Conservation (phyloP, 225 moss, liverwort and hornwort genomes). For the Antitrichia curtipendula region DNA sequence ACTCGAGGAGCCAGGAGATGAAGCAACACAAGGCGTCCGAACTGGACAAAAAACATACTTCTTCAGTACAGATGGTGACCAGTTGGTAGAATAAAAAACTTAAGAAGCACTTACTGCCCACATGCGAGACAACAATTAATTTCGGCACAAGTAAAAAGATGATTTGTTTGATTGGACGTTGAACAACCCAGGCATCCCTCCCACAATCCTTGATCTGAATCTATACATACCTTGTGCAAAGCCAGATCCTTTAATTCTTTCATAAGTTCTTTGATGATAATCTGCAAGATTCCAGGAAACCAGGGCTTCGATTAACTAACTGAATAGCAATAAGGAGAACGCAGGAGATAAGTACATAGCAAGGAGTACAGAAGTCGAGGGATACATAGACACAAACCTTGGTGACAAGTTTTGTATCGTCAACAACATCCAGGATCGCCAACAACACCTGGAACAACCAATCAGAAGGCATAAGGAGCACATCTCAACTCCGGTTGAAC, state of each 20-base stretch:
- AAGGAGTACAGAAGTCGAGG: background rate
- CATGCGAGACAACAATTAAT: background rate
- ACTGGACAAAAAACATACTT: slow-evolving; percentile 19
- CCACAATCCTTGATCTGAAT: background rate
- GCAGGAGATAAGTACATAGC: background rate
- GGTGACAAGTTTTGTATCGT: slow-evolving; percentile 78
- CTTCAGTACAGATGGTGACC: background rate
- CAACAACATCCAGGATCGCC: slow-evolving; percentile 78
- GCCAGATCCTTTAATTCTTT: slow-evolving; percentile 65
- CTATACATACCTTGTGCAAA: slow-evolving; percentile 54
- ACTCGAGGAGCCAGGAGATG: slow-evolving; percentile 88
- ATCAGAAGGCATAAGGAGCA: background rate
- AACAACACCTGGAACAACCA: slow-evolving; percentile 55
- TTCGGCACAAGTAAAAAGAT: background rate
- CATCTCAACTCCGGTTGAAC: background rate
- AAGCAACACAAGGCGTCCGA: slow-evolving; percentile 71
- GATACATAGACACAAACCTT: slow-evolving; percentile 38
- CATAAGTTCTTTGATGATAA: slow-evolving; percentile 68
- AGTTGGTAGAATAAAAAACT: background rate
- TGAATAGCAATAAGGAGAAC: background rate
- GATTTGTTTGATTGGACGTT: background rate
- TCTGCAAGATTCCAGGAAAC: slow-evolving; percentile 23
- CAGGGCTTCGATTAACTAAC: background rate
- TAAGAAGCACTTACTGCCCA: background rate
- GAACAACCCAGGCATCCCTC: background rate